Evolutionary conservation across 371 early-diverging fungal species (phyloP).

Genomic region (Mortierella sp.): DNA sequence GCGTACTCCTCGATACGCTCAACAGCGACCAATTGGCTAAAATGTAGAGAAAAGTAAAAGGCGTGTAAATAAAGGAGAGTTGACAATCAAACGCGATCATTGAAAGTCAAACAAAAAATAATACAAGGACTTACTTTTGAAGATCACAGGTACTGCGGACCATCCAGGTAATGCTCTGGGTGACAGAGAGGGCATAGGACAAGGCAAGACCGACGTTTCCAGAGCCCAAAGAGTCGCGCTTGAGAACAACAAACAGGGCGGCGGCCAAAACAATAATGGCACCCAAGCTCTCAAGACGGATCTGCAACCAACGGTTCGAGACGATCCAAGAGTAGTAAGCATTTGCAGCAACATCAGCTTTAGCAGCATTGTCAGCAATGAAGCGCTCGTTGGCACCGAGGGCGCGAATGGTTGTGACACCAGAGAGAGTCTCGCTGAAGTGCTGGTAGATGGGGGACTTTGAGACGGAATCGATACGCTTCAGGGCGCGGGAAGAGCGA

Average conservation of each 20-base stretch:
- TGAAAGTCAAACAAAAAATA: background rate
- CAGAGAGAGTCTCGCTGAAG: slow-evolving; percentile 82
- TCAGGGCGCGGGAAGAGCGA: slow-evolving; percentile 76
- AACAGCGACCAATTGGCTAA: slow-evolving; percentile 49
- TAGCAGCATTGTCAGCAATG: slow-evolving; percentile 68
- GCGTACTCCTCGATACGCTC: slow-evolving; percentile 79
- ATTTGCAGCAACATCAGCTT: slow-evolving; percentile 47
- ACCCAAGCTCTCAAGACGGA: slow-evolving; percentile 63
- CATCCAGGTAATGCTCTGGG: slow-evolving; percentile 60
- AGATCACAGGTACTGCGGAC: slow-evolving; percentile 46
- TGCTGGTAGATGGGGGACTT: slow-evolving; percentile 88
- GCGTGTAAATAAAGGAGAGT: background rate
- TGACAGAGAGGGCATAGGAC: slow-evolving; percentile 71
- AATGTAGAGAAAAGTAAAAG: background rate
- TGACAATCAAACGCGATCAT: background rate
- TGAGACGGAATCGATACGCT: slow-evolving; percentile 84
- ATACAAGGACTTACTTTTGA: slow-evolving; percentile 51
- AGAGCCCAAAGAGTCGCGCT: slow-evolving; percentile 27
- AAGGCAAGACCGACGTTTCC: slow-evolving; percentile 70
- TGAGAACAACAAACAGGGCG: slow-evolving; percentile 56
- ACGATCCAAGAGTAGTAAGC: slow-evolving; percentile 70
- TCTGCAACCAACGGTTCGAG: slow-evolving; percentile 77
- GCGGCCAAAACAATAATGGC: slow-evolving; percentile 69
- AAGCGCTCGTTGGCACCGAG: slow-evolving; percentile 65
- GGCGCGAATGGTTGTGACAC: slow-evolving; percentile 86